Evolutionary conservation across 192 early-diverging fungal species (phyloP).

Genomic region (Dissophora globulifera): DNA sequence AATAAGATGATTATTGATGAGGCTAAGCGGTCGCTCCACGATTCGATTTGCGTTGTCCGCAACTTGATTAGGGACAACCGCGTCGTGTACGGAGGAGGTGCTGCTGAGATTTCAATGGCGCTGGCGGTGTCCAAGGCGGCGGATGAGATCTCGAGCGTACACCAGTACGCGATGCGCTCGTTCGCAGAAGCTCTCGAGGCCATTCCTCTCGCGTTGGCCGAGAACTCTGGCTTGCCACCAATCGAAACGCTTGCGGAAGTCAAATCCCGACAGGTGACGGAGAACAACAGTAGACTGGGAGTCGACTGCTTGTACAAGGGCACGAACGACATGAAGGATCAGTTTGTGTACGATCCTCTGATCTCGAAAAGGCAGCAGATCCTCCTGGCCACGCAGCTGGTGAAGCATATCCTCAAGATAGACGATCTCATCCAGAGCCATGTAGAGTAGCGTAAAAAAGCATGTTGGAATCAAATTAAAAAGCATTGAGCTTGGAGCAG

Average conservation of each 20-base stretch:
- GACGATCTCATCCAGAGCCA: constrained; percentile 75
- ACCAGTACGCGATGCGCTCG: constrained; percentile 99
- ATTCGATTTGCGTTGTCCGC: constrained; percentile 99
- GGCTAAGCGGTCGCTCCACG: constrained; percentile 96
- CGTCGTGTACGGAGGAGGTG: constrained; percentile 99
- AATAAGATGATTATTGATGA: constrained; percentile 99
- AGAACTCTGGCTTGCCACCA: constrained; percentile 97
- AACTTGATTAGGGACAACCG: constrained; percentile 97
- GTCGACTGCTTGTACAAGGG: constrained; percentile 96
- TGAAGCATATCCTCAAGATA: constrained; percentile 99
- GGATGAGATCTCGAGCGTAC: constrained; percentile 78
- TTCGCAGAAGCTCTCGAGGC: constrained; percentile 97
- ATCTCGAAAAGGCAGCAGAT: constrained; percentile 99
- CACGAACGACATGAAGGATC: constrained; percentile 96
- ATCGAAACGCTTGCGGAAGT: constrained; percentile 97
- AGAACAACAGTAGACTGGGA: constrained; percentile 87
- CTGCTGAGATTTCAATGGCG: constrained; percentile 97
- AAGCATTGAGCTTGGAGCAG: background rate
- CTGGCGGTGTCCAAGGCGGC: constrained; percentile 92
- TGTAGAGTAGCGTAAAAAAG: constrained; percentile 13
- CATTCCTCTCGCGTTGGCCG: constrained; percentile 91
- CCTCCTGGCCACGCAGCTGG: constrained; percentile 96
- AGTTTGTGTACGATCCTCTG: constrained; percentile 98
- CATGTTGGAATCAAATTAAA: constrained; percentile 4
- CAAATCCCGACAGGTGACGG: constrained; percentile 93